Conservation (phyloP, 23 red algal species). For the Pyropia haitanensis region DNA sequence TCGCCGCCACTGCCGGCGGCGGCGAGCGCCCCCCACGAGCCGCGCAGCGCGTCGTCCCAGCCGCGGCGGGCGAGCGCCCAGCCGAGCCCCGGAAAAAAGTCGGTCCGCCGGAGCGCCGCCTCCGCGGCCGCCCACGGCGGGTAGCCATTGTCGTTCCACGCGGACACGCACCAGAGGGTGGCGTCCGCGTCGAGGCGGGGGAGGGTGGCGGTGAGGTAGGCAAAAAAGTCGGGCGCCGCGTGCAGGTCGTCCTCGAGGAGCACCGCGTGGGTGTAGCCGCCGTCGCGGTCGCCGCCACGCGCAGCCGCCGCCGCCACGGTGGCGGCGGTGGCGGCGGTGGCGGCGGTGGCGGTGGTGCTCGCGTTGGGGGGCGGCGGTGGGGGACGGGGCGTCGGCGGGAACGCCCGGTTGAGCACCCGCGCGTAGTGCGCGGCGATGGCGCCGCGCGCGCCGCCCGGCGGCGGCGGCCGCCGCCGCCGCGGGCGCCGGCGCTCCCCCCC, state of each 20-base stretch:
- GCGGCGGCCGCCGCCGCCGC: too few relatives aligned
- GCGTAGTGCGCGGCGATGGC: too few relatives aligned
- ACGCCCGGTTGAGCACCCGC: too few relatives aligned
- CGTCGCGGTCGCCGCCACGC: slow-evolving; percentile 26
- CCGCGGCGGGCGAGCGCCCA: slow-evolving; percentile 21
- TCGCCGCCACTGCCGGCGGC: too few relatives aligned
- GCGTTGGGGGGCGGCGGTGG: neutral
- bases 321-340: slow-evolving; percentile 24
- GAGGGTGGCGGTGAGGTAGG: slow-evolving; percentile 12
- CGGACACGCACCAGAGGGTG: slow-evolving; percentile 25
- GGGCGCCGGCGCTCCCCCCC: too few relatives aligned
- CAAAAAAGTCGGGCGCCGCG: slow-evolving; percentile 27
- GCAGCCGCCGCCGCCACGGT: slow-evolving; percentile 33
- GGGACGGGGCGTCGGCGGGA: too few relatives aligned
- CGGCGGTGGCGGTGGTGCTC: slow-evolving; percentile 14
- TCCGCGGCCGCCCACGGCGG: neutral
- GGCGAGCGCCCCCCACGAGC: neutral
- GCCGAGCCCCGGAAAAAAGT: slow-evolving; percentile 57
- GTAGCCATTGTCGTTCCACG: slow-evolving; percentile 54
- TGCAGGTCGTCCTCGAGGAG: slow-evolving; percentile 52
- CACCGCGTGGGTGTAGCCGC: slow-evolving; percentile 20
- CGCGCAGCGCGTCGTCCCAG: slow-evolving; percentile 13
- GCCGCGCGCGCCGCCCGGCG: too few relatives aligned
- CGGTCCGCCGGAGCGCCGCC: slow-evolving; percentile 14
- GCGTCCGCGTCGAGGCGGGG: slow-evolving; percentile 8